Evolutionary conservation across 1,139 yeast genomes (phyloP), one percentile per base, ranked within the genome.

Genomic region (Barnettozyma hawaiiensis): DNA sequence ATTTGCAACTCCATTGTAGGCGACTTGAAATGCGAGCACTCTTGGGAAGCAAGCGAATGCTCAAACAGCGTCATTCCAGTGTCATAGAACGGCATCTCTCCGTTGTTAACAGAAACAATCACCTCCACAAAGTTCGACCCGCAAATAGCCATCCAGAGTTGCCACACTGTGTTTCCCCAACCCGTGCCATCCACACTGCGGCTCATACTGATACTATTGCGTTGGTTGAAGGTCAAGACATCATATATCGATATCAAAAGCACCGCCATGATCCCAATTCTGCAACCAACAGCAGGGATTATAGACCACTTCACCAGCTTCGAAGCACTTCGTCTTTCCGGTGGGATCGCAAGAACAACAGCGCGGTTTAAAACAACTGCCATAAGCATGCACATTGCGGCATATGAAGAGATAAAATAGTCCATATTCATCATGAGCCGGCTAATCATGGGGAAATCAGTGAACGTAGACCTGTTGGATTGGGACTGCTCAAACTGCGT

Each of bases 41-140:
- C 90, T 56, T 83, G 89, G 55, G 81, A 82, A 11, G 86, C 85
- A 23, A 82, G 61, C 1, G 89, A 81, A 55, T 78, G 82, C 55
- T 84, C 94, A 59, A 84, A 82, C 26, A 83, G 63, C 0, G 92
- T 80, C 51, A 83, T 66, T 0, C 89, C 89, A 9, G 83, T 73
- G 50, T 82, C 92, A 9, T 77, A 73, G 43, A 72, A 70, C 2
- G 87, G 85, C 37, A 71, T 69, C 27, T 64, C 63, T 7, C 85
- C 86, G 3, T 81, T 69, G 28, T 23, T 23, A 16, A 77, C 78
- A 7, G 85, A 71, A 2, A 79, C 67, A 51, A 84, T 81, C 0
- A 87, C 80, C 58, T 85, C 92, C n/a, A 80, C 64, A 47, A 81
- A 78, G 54, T 80, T 78, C 59, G 81, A 79, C 19, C 75, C 60